Base-by-base conservation (phyloP, 768 basidiomycete genomes). In the Boletales sp. region DNA sequence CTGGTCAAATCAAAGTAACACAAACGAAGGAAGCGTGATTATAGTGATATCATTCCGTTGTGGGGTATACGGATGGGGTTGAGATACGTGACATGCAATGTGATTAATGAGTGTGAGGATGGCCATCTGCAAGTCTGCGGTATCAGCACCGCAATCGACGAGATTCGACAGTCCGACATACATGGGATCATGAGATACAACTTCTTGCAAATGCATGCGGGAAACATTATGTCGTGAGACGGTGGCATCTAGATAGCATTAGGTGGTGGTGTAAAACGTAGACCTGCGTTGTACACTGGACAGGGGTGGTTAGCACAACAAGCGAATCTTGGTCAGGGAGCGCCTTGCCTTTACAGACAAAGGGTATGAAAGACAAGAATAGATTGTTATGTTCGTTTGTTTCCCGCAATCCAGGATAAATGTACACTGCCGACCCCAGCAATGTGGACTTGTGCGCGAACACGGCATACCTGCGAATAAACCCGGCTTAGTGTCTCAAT, bases 401-500 rank as follows among this genome's bases (percentile, higher is more conserved):
- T 77, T 50, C 85, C 84, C 11, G 79, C 73, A 50, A 71, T 78
- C 87, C 87, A 90, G 32, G 88, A 90, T 47, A 90, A 71, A 56
- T 82, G 76, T 30, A 90, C 87, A 63, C 86, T 88, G 53, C 88
- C 88, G 9, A 86, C 87, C 41, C 86, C 84, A 35, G 77, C 68
- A 50, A 90, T 90, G 59, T 78, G 74, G 2, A 90, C 88, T 61
- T 79, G 79, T 44, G 88, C 88, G 55, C 86, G 82, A 50, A 90
- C 67, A 36, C 88, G 86, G 61, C 87, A 90, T 3, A 89, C 87
- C 87, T 89, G 24, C 24, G n/a, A 24, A 24, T 24, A 24, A 24
- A 24, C 24, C 24, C 24, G 5, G 24, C 5, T 24, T 24, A n/a
- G n/a, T n/a, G n/a, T n/a, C n/a, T n/a, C n/a, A n/a, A n/a, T n/a